phyloP scores from a whole-genome alignment of 345 rosid species.

The Luvunga scandens region DNA sequence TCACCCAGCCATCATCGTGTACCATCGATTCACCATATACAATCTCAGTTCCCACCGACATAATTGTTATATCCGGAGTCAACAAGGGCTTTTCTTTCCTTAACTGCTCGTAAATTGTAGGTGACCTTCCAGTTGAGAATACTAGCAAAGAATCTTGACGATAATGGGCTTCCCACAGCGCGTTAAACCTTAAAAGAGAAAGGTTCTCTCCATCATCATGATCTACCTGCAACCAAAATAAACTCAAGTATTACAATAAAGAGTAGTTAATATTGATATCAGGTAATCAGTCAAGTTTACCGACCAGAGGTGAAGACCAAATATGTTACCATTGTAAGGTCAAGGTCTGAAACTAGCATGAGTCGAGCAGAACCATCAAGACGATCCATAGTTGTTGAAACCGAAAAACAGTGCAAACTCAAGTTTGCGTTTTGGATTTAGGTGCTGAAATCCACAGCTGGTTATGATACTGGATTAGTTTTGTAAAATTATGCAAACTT shows the following conservation, averaged over 20 bases:
- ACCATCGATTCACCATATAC: conserved; percentile 81
- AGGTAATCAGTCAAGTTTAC: conserved; percentile 5
- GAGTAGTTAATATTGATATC: conserved; percentile 1
- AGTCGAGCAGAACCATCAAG: conserved; percentile 61
- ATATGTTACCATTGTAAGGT: conserved; percentile 75
- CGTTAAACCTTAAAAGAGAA: conserved; percentile 78
- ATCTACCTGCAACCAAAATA: conserved; percentile 59
- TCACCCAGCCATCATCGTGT: conserved; percentile 93
- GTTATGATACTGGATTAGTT: no score
- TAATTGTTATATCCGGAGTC: conserved; percentile 90
- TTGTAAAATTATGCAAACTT: no score
- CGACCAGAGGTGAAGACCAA: conserved; percentile 4
- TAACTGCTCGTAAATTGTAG: conserved; percentile 61
- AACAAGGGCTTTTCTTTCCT: conserved; percentile 86
- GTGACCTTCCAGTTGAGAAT: conserved; percentile 94
- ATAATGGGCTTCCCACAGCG: conserved; percentile 77
- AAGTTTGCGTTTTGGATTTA: no score
- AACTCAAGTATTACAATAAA: no score
- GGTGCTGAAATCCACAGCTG: no score
- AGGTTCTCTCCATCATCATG: conserved; percentile 86
- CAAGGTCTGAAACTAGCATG: conserved; percentile 97
- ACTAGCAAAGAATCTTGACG: conserved; percentile 85
- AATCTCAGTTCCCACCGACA: conserved; percentile 99
- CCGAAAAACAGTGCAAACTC: no score
- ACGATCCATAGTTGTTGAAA: conserved; percentile 51